A percentile compares a stretch with the other conserved stretches of the same genome.
These are phyloP conservation scores for Chrysoporthe austroafricana DNA, from an alignment of 2,329 filamentous ascomycete genomes.

Conservation along the genomic window DNA sequence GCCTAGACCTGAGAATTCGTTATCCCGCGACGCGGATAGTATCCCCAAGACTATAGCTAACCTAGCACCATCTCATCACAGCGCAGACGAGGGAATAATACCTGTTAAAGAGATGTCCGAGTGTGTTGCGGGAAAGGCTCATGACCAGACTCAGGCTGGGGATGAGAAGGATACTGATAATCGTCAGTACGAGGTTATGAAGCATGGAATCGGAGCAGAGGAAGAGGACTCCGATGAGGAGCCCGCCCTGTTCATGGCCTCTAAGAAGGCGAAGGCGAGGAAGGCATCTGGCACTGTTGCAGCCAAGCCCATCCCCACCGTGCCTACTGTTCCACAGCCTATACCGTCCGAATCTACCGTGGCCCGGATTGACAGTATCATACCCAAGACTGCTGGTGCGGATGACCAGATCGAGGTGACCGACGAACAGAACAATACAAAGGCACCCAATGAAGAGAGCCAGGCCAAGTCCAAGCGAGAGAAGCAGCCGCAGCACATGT, in stretches of 20 bases:
- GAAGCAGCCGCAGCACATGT: not conserved
- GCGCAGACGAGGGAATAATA: constrained; percentile 2
- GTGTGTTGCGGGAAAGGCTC: not conserved
- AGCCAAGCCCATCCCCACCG: constrained; percentile 1
- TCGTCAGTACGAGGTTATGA: not conserved
- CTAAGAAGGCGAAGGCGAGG: constrained; percentile 23
- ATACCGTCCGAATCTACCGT: not conserved
- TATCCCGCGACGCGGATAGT: not conserved
- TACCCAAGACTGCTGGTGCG: not conserved
- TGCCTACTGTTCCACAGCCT: not conserved
- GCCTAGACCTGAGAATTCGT: not conserved
- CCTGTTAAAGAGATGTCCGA: not conserved
- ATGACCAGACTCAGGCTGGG: not conserved
- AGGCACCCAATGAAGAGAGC: constrained; percentile 3
- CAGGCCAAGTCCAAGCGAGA: constrained; percentile 5
- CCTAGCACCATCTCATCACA: not conserved
- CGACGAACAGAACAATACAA: not conserved
- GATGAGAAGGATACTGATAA: not conserved
- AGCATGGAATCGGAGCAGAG: not conserved
- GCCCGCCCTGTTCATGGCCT: constrained; percentile 23
- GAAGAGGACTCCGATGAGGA: constrained; percentile 25
- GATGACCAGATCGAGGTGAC: not conserved
- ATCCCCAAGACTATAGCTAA: not conserved
- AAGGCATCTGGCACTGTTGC: not conserved
- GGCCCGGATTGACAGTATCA: not conserved